Evolutionary conservation across 2,329 filamentous ascomycete species (phyloP).

Genomic region (Lachnellula occidentalis): DNA sequence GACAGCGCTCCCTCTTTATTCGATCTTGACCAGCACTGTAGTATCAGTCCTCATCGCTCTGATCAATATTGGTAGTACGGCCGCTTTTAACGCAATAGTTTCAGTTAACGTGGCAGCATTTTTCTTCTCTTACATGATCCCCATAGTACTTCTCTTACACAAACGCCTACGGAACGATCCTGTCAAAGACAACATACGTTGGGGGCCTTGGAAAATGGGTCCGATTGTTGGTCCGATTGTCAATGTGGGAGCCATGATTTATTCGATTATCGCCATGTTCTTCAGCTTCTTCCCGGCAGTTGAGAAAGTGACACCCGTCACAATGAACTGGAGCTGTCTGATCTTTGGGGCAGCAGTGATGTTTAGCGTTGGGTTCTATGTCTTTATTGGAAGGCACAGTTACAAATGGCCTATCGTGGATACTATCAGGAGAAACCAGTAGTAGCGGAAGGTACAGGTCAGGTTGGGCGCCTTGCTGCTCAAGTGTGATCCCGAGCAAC

Average conservation of each 20-base stretch:
- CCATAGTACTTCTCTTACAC: slow-evolving; percentile 36
- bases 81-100: slow-evolving; percentile 41
- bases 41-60: slow-evolving; percentile 33
- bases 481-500: too few species aligned
- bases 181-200: slow-evolving; percentile 18
- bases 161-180: slow-evolving; percentile 32
- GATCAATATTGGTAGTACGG: slow-evolving; percentile 37
- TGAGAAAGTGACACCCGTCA: slow-evolving; percentile 22
- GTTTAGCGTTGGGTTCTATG: slow-evolving; percentile 44
- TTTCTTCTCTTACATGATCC: slow-evolving; percentile 39
- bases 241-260: slow-evolving; percentile 13
- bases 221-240: slow-evolving; percentile 19
- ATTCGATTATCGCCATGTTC: slow-evolving; percentile 37
- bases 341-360: slow-evolving; percentile 38
- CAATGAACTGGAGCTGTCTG: slow-evolving; percentile 44
- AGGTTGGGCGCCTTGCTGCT: not conserved
- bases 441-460: not conserved
- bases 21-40: slow-evolving; percentile 26
- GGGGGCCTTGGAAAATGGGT: slow-evolving; percentile 19
- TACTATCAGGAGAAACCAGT: slow-evolving; percentile 13
- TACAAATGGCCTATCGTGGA: slow-evolving; percentile 41
- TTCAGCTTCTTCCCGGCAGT: slow-evolving; percentile 40
- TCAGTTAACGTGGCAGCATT: slow-evolving; percentile 39
- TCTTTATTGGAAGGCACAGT: slow-evolving; percentile 35
- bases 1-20: slow-evolving; percentile 19